phyloP scores from a whole-genome alignment of 2,329 filamentous ascomycete genomes.

The Celoporthe dispersa region DNA sequence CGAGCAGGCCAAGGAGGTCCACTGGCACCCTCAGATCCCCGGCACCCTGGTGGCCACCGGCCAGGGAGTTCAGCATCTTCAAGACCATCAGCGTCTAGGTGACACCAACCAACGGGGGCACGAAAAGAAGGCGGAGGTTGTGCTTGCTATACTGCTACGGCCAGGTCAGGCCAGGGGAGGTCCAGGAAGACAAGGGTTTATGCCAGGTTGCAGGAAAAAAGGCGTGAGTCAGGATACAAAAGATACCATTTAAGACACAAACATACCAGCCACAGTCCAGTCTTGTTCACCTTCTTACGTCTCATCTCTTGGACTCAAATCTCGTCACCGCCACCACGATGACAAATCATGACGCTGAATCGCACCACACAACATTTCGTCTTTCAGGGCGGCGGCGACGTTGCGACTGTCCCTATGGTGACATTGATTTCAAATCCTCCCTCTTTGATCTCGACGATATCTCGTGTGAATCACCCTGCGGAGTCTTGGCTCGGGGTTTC shows the following conservation, averaged over 20 bases:
- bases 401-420: no score
- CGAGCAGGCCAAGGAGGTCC: slow-evolving; percentile 90
- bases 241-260: not conserved
- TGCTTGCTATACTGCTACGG: not conserved
- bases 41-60: slow-evolving; percentile 89
- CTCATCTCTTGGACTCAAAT: not conserved
- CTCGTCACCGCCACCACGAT: not conserved
- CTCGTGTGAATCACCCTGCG: no score
- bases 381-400: no score
- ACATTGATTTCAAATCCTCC: no score
- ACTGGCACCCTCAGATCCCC: slow-evolving; percentile 97
- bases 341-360: not conserved
- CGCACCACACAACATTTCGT: not conserved
- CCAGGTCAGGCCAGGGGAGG: not conserved
- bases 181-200: not conserved
- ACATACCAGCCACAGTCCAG: not conserved
- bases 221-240: not conserved
- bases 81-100: slow-evolving; percentile 78
- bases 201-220: not conserved
- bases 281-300: not conserved
- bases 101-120: no score
- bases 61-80: slow-evolving; percentile 83
- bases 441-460: no score
- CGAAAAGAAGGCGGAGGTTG: no score
- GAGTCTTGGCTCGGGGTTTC: no score